Evolutionary conservation across 148 eudicot genomes (phyloP).

Genomic region (Fagopyrum homotropicum): DNA sequence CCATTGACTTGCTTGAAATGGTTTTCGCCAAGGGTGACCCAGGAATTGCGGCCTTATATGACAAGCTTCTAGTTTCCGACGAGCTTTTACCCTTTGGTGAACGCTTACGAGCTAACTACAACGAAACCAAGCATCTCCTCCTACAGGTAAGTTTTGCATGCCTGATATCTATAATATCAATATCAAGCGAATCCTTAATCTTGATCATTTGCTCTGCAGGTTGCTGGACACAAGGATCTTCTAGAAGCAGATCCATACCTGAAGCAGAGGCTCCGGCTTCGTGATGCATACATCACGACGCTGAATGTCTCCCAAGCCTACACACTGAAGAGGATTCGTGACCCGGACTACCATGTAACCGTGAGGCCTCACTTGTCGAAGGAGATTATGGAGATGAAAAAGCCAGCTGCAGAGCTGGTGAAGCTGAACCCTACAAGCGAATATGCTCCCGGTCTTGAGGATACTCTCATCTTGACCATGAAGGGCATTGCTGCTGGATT

Average conservation of each 20-base stretch:
- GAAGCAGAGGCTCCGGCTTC: conserved; percentile 79
- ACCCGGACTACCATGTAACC: conserved; percentile 58
- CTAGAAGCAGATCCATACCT: conserved; percentile 84
- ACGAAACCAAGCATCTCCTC: conserved; percentile 52
- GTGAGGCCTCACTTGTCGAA: conserved; percentile 72
- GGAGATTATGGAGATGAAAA: conserved; percentile 55
- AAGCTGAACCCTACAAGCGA: conserved; percentile 88
- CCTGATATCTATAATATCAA: not conserved
- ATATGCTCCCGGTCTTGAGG: conserved; percentile 88
- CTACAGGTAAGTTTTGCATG: conserved; percentile 47
- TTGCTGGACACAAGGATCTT: conserved; percentile 81
- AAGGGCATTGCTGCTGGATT: conserved; percentile 91
- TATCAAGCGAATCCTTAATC: no score
- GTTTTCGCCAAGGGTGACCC: conserved; percentile 92
- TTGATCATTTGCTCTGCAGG: conserved; percentile 22
- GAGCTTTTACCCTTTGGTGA: conserved; percentile 59
- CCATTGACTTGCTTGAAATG: conserved; percentile 84
- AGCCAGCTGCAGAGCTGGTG: conserved; percentile 73
- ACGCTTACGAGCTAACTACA: conserved; percentile 49
- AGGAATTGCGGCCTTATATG: conserved; percentile 75
- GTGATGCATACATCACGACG: conserved; percentile 73
- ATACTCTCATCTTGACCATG: conserved; percentile 50
- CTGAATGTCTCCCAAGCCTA: conserved; percentile 72
- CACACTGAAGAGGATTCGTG: conserved; percentile 79
- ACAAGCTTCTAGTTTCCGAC: conserved; percentile 67